A percentile compares a stretch with the other conserved stretches of the same genome.
Evolutionary conservation across 2,329 filamentous ascomycete species (phyloP).

Genomic region (Stagonosporopsis tanaceti): DNA sequence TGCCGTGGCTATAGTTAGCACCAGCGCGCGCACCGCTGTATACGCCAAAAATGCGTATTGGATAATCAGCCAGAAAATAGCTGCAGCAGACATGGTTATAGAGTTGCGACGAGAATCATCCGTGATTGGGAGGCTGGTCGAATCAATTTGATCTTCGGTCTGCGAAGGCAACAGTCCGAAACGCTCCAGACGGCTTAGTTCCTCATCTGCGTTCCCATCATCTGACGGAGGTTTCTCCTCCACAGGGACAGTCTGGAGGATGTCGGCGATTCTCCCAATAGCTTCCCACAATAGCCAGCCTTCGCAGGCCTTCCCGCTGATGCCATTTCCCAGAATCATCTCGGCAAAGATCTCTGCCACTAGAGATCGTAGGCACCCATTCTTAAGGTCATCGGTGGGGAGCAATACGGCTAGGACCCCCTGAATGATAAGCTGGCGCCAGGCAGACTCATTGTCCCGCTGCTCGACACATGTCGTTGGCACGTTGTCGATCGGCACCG

Average conservation of each 20-base stretch:
- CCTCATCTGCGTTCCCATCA: conserved; percentile 32
- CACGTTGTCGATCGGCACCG: conserved; percentile 69
- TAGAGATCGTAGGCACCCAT: conserved; percentile 81
- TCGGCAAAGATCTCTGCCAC: conserved; percentile 90
- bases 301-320: conserved; percentile 82
- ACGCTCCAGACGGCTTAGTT: conserved; percentile 60
- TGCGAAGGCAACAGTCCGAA: conserved; percentile 61
- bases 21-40: conserved; percentile 70
- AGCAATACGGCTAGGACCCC: conserved; percentile 82
- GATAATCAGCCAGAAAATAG: conserved; percentile 64
- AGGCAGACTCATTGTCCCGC: conserved; percentile 78
- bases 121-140: conserved; percentile 27
- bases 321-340: conserved; percentile 82
- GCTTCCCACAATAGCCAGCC: conserved; percentile 89
- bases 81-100: conserved; percentile 31
- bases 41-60: conserved; percentile 61
- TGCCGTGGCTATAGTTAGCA: conserved; percentile 70
- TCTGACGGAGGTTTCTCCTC: conserved; percentile 41
- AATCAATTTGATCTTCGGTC: conserved; percentile 37
- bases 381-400: conserved; percentile 91
- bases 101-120: conserved; percentile 27
- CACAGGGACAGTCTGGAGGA: conserved; percentile 49
- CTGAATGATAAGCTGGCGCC: conserved; percentile 87
- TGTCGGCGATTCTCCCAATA: conserved; percentile 73
- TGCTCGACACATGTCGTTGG: conserved; percentile 66